Percentiles rank a stretch among this genome's conserved stretches.
These are phyloP conservation scores for Lignosus rhinocerotis DNA, from an alignment of 1,284 basidiomycete species.

Conservation along the genomic window DNA sequence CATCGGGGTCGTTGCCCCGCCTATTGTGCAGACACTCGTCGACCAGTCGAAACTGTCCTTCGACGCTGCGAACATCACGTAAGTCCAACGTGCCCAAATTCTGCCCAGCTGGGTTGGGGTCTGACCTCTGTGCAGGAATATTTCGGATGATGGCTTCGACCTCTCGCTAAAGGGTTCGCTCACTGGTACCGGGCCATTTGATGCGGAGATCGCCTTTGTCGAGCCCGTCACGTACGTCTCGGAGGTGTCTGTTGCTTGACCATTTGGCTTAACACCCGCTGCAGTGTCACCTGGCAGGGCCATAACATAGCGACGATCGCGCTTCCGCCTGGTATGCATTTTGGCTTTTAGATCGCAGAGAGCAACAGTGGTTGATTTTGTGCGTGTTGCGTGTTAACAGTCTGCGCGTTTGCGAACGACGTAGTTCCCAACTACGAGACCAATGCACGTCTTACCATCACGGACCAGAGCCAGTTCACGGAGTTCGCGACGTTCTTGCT, in stretches of 20 bases:
- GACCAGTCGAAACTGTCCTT: constrained; percentile 59
- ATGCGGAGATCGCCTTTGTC: constrained; percentile 61
- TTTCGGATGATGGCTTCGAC: constrained; percentile 63
- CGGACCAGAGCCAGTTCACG: constrained; percentile 55
- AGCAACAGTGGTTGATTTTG: too few species aligned
- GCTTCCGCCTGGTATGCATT: constrained; percentile 55
- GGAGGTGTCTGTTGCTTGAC: not conserved
- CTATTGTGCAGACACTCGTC: constrained; percentile 70
- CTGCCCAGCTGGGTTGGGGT: too few species aligned
- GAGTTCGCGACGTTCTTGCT: constrained; percentile 67
- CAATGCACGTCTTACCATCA: constrained; percentile 55
- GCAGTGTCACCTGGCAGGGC: constrained; percentile 66
- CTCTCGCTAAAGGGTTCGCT: constrained; percentile 58
- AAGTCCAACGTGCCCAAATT: constrained; percentile 25
- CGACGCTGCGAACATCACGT: constrained; percentile 64
- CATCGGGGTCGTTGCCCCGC: constrained; percentile 67
- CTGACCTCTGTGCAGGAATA: constrained; percentile 38
- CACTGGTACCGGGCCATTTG: constrained; percentile 63
- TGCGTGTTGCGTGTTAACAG: constrained; percentile 27
- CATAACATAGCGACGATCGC: constrained; percentile 66
- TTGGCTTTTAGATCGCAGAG: not conserved
- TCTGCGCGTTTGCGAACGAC: constrained; percentile 65
- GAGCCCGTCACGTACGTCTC: constrained; percentile 47
- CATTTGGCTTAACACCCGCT: not conserved
- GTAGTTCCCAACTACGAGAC: constrained; percentile 68